phyloP scores from a whole-genome alignment of 2,329 filamentous ascomycete genomes.

The Aureobasidium uvarum region DNA sequence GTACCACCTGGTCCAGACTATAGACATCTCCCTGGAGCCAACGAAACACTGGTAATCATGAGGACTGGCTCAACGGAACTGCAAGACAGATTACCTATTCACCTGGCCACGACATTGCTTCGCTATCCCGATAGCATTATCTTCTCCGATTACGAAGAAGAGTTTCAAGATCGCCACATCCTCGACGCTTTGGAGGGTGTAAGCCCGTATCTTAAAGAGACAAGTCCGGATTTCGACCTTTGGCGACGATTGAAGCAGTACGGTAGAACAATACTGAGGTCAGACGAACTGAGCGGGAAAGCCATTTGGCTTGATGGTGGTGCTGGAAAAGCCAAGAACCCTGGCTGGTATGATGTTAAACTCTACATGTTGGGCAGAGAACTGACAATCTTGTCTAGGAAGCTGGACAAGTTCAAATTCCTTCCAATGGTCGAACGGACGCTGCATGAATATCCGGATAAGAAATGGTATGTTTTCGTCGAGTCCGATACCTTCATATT shows the following conservation, averaged over 20 bases:
- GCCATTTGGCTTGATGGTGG: background rate
- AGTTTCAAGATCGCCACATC: slow-evolving; percentile 38
- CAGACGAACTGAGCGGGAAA: slow-evolving; percentile 31
- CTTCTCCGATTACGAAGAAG: slow-evolving; percentile 42
- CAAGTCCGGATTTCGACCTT: slow-evolving; percentile 34
- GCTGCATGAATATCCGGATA: slow-evolving; percentile 42
- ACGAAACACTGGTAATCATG: slow-evolving; percentile 55
- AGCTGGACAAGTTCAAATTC: slow-evolving; percentile 54
- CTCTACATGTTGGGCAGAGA: background rate
- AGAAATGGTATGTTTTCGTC: slow-evolving; percentile 60
- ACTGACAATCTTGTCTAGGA: slow-evolving; percentile 16
- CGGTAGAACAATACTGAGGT: slow-evolving; percentile 29
- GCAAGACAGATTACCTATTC: slow-evolving; percentile 35
- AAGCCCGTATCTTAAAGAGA: slow-evolving; percentile 26
- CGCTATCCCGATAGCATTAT: slow-evolving; percentile 39
- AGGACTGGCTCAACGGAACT: slow-evolving; percentile 39
- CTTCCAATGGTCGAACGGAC: slow-evolving; percentile 49
- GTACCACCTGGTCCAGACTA: background rate
- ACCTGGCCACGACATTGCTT: slow-evolving; percentile 39
- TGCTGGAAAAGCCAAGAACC: slow-evolving; percentile 35
- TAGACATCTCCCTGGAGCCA: slow-evolving; percentile 35
- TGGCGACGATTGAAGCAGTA: slow-evolving; percentile 32
- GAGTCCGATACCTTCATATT: slow-evolving; percentile 59
- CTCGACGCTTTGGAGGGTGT: slow-evolving; percentile 35
- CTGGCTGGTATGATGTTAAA: slow-evolving; percentile 31